Percentiles rank a stretch among this genome's conserved stretches.
Conservation (phyloP, 1,139 yeast genomes). For the Yamadazyma kanchanaburiensis region DNA sequence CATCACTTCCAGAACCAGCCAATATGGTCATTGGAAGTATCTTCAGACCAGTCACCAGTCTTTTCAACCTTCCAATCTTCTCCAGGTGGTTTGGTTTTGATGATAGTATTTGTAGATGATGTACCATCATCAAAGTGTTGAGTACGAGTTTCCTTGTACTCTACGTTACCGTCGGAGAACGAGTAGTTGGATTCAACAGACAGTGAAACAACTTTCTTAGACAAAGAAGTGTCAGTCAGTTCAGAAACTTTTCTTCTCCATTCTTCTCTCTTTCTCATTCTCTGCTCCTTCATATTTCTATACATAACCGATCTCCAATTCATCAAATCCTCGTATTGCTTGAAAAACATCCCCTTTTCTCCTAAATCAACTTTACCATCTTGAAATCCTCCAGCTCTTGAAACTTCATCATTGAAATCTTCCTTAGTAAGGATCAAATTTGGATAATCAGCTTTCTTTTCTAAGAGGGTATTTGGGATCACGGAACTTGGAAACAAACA, state of each 20-base stretch:
- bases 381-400: conserved; percentile 8
- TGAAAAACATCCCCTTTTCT: conserved; percentile 44
- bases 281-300: conserved; percentile 32
- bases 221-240: conserved; percentile 5
- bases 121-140: conserved; percentile 69
- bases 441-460: conserved; percentile 23
- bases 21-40: no score
- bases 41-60: conserved; percentile 2
- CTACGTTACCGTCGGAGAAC: conserved; percentile 48
- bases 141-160: conserved; percentile 47
- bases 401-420: conserved; percentile 29
- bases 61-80: conserved; percentile 27
- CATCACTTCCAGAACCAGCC: conserved; percentile 23
- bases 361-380: conserved; percentile 33
- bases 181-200: conserved; percentile 43
- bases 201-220: conserved; percentile 46
- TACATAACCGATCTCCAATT: conserved; percentile 65
- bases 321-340: conserved; percentile 60
- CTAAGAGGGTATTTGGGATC: conserved; percentile 33
- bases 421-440: conserved; percentile 49
- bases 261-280: conserved; percentile 9
- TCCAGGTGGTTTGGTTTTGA: conserved; percentile 33
- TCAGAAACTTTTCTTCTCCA: conserved; percentile 1
- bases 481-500: conserved; percentile 71
- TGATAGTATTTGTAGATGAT: conserved; percentile 35